Conservation (phyloP, 371 early-diverging fungal species). For the Mucor velutinosus region DNA sequence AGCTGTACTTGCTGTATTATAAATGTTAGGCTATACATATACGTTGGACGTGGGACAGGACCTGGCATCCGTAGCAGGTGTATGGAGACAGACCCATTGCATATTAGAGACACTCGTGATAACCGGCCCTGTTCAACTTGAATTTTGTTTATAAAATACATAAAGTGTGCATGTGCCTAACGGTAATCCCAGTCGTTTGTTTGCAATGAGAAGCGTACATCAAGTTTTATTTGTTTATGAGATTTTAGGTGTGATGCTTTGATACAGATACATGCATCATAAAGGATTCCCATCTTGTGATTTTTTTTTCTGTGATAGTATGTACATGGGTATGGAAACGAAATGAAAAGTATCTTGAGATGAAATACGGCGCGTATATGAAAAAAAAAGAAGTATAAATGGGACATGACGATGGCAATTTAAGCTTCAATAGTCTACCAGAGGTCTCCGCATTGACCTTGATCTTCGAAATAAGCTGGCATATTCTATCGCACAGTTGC, state of each 20-base stretch:
- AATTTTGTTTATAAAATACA: too few relatives aligned
- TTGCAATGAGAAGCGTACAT: background rate
- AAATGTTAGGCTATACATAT: too few relatives aligned
- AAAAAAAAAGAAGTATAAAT: background rate
- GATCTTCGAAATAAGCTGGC: background rate
- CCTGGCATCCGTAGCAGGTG: too few relatives aligned
- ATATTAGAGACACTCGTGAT: too few relatives aligned
- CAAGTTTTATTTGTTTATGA: background rate
- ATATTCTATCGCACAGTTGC: background rate
- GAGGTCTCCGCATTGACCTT: slow-evolving; percentile 13
- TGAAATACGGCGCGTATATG: background rate
- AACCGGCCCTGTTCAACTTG: too few relatives aligned
- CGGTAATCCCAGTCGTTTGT: background rate
- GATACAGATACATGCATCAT: background rate
- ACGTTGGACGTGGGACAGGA: too few relatives aligned
- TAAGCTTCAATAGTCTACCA: background rate
- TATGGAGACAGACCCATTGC: too few relatives aligned
- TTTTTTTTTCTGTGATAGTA: background rate
- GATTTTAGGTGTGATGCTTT: background rate
- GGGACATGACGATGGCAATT: background rate
- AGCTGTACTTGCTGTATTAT: too few relatives aligned
- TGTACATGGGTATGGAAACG: background rate
- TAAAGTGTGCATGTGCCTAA: too few relatives aligned
- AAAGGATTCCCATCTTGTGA: background rate
- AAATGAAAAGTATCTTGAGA: background rate